Conservation (phyloP, 129 eudicot genomes). For the Helianthus annuus region HanXRQr2.0-SUNRISE NC_035437.2:72975094-72975593, state of each 20-base stretch:
- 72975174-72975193: not conserved
- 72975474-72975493: not conserved
- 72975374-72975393: constrained; percentile 74
- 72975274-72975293: constrained; percentile 86
- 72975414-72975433: constrained; percentile 88
- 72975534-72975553: no score
- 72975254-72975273: constrained; percentile 39
- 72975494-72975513: no score
- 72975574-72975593: no score
- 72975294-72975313: constrained; percentile 77
- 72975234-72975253: constrained; percentile 21
- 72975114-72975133: constrained; percentile 91
- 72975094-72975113: constrained; percentile 67
- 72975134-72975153: constrained; percentile 76
- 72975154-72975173: constrained; percentile 57
- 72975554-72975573: no score
- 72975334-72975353: constrained; percentile 82
- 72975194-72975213: not conserved
- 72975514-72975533: no score
- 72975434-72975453: constrained; percentile 84
- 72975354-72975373: constrained; percentile 76
- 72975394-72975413: constrained; percentile 89
- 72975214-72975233: not conserved
- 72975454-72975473: constrained; percentile 82
- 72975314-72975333: constrained; percentile 93